Evolutionary conservation across 306 rosid genomes (phyloP), one percentile per base, ranked within the genome.

Genomic region (Carpinus viminea): DNA sequence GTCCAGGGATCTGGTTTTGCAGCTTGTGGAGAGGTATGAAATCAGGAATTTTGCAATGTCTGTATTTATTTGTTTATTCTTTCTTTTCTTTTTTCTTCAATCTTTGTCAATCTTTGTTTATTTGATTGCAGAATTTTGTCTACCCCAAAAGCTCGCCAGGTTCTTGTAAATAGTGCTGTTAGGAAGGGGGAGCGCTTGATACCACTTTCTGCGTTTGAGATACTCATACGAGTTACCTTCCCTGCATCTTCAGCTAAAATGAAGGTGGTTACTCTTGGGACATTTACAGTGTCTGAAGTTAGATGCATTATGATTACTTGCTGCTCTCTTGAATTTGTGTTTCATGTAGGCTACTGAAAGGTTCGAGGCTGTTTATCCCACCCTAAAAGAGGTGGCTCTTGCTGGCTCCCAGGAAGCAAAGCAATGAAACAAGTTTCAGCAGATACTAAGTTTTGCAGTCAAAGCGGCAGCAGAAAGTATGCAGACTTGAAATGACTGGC

Each of bases 351-450:
- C 98, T 69, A 95, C 98, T 3, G 98, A 95, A 83, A 92, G 98
- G 83, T 92, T 95, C 75, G 98, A 91, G 89, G 91, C 86, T 73
- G 70, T 92, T 81, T 92, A 95, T 80, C 88, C 98, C 31, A 84
- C 82, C 76, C 88, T 95, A 71, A 92, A 87, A 88, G 98, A 83
- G 69, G 92, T 95, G 74, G 97, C 98, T 56, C 89, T 95, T 62
- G 91, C 97, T 68, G 98, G 98, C 64, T 75, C 93, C 77, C 82
- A 41, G 97, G 98, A 70, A 94, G 98, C 90, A 94, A 91, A 87
- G 92, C 97, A 48, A 88, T 92, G 98, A 94, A 92, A 65, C 98
- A 91, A 88, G 89, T 80, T 79, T 81, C 95, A 65, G 89, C 97
- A 94, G 82, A 91, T 94, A 60, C 83, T 88, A 65, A 85, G 51